These are phyloP conservation scores for Trichoderma sp. DNA, from an alignment of 2,329 filamentous ascomycete species.

Conservation along the genomic window DNA sequence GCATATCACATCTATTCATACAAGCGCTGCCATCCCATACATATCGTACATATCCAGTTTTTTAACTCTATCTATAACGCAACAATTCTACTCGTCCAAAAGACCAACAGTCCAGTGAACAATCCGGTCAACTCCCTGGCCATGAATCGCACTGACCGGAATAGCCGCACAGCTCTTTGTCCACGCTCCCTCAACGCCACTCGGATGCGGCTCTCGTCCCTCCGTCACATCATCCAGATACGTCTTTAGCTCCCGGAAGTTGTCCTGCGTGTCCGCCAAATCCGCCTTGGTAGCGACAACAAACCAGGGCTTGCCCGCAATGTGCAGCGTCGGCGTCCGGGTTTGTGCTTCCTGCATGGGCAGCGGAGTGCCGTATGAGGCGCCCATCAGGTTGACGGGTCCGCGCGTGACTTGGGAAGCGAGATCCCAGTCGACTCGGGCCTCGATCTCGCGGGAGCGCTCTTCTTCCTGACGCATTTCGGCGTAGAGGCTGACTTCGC, in stretches of 20 bases:
- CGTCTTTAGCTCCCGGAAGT: conserved; percentile 67
- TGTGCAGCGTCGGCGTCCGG: conserved; percentile 56
- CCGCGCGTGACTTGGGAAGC: conserved; percentile 44
- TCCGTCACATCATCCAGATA: conserved; percentile 70
- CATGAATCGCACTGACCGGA: conserved; percentile 86
- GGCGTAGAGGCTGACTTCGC: conserved; percentile 84
- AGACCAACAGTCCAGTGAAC: conserved; percentile 72
- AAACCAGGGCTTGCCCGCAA: conserved; percentile 95
- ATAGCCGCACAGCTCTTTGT: conserved; percentile 66
- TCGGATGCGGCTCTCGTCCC: conserved; percentile 70
- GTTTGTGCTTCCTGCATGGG: conserved; percentile 17
- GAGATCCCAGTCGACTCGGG: conserved; percentile 59
- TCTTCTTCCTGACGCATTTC: conserved; percentile 75
- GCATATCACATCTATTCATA: neutral
- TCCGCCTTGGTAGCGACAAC: conserved; percentile 95
- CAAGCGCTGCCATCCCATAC: neutral
- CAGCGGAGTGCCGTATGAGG: conserved; percentile 24
- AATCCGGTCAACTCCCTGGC: conserved; percentile 76
- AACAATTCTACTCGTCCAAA: conserved; percentile 50
- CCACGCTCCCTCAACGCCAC: conserved; percentile 61
- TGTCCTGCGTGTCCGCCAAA: conserved; percentile 73
- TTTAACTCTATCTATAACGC: neutral
- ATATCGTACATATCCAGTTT: neutral
- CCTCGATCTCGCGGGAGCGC: conserved; percentile 61
- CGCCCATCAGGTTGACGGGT: conserved; percentile 31